phyloP scores from a whole-genome alignment of 305 asterid species.

The Coffea humblotiana region DNA sequence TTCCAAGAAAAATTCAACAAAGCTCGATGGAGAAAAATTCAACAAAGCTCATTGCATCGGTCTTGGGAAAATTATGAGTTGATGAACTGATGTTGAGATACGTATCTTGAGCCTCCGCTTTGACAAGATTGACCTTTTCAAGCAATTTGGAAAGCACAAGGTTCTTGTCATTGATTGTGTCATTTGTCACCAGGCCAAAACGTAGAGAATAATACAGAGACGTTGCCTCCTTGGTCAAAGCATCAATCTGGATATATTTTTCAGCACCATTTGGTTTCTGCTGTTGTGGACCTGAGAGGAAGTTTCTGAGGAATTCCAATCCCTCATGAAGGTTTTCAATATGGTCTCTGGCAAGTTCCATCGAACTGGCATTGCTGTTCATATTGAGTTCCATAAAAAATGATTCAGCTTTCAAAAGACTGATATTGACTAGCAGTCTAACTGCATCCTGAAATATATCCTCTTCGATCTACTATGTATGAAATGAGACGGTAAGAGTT shows the following conservation, averaged over 20 bases:
- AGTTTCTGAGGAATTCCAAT: background rate
- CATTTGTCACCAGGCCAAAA: background rate
- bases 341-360: background rate
- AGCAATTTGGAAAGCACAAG: background rate
- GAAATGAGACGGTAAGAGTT: background rate
- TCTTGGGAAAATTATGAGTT: background rate
- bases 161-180: background rate
- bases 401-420: no score
- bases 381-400: background rate
- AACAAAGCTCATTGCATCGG: background rate
- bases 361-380: background rate
- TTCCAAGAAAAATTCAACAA: no score
- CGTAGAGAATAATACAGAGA: background rate
- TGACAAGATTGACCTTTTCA: background rate
- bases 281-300: background rate
- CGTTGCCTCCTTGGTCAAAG: background rate
- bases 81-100: background rate
- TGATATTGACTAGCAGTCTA: background rate
- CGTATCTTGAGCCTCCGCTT: background rate
- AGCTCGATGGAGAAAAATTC: slow-evolving; percentile 1
- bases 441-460: background rate
- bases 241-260: background rate
- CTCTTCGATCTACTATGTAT: background rate
- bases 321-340: background rate
- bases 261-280: background rate